Evolutionary conservation across 768 basidiomycete genomes (phyloP).

Genomic region (Tricholoma bakamatsutake): DNA sequence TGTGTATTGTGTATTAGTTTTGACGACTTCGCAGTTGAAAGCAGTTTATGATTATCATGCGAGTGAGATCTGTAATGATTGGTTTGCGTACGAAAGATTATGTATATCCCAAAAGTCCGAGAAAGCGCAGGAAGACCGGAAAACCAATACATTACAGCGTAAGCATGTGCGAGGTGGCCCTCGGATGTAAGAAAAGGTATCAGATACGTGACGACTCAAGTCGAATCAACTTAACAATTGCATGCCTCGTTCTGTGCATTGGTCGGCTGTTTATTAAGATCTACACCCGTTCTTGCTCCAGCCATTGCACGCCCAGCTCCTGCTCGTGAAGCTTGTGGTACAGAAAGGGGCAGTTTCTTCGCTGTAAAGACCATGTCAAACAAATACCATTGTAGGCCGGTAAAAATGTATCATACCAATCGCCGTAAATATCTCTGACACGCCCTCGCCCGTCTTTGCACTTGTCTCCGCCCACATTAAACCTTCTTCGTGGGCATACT

Average conservation of each 20-base stretch:
- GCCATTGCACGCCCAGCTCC: slow-evolving; percentile 48
- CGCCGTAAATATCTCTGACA: slow-evolving; percentile 77
- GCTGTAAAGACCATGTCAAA: slow-evolving; percentile 36
- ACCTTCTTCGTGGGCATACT: slow-evolving; percentile 89
- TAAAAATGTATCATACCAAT: slow-evolving; percentile 53
- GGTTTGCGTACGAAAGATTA: slow-evolving; percentile 21
- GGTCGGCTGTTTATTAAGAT: slow-evolving; percentile 66
- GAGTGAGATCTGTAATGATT: slow-evolving; percentile 7
- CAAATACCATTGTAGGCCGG: background rate
- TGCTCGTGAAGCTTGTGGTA: slow-evolving; percentile 58
- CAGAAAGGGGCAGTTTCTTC: slow-evolving; percentile 83
- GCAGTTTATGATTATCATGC: slow-evolving; percentile 3
- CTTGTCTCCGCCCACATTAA: slow-evolving; percentile 91
- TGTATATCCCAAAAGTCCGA: slow-evolving; percentile 37
- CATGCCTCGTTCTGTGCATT: slow-evolving; percentile 57
- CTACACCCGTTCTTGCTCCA: slow-evolving; percentile 61
- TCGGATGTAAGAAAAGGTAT: slow-evolving; percentile 16
- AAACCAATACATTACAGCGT: slow-evolving; percentile 28
- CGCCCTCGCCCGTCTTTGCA: slow-evolving; percentile 85
- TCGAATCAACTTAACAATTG: slow-evolving; percentile 53
- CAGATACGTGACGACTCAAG: slow-evolving; percentile 4
- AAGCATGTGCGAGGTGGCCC: slow-evolving; percentile 15
- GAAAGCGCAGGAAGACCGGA: slow-evolving; percentile 21
- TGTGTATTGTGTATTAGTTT: background rate
- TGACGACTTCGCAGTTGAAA: background rate